Evolutionary conservation across 2,329 filamentous ascomycete species (phyloP), one percentile per base, ranked within the genome.

Genomic region (Septoria linicola): DNA sequence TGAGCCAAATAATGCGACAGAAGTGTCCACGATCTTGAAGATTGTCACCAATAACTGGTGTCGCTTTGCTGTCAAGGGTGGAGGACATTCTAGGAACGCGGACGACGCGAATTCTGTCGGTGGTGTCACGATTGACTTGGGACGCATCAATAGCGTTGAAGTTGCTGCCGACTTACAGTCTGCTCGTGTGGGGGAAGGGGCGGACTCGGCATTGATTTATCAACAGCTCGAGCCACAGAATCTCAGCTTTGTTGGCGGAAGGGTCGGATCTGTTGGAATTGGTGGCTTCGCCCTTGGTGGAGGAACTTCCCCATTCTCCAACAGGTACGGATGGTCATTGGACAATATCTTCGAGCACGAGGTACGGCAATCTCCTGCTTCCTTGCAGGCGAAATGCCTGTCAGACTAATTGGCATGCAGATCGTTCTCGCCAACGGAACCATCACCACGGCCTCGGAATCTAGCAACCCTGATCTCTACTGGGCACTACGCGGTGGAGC

Each of bases 61-160:
- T 36, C 66, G 77, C 3, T 79, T 84, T 39, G 81, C 79, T 23
- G 72, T 82, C 65, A 74, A 77, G 62, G 72, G 74, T 8, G 78
- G 77, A 5, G 73, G 73, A 0, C 74, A 76, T 59, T 36, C 34
- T 7, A 8, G 34, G 14, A 36, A 14, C 14, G 8, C 16, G 14
- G 34, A 36, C 14, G 34, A 36, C 14, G 8, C 34, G 7, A 36
- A 14, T 14, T 36, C 34, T 6, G 34, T 36, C 16, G 34, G 34
- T 17, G 34, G 34, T 36, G 16, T 36, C 34, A 36, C 34, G 6
- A 36, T 36, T 6, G 34, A 36, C 16, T 14, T 36, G 7, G 34
- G 34, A 6, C 34, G 7, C 16, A 36, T 36, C 14, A 36, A 6
- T 14, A 14, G 14, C 34, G 34, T 36, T 6, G 34, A 36, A 36